Evolutionary conservation across 164 flowering plant genomes (phyloP).

Genomic region (Magnolia sinica): DNA sequence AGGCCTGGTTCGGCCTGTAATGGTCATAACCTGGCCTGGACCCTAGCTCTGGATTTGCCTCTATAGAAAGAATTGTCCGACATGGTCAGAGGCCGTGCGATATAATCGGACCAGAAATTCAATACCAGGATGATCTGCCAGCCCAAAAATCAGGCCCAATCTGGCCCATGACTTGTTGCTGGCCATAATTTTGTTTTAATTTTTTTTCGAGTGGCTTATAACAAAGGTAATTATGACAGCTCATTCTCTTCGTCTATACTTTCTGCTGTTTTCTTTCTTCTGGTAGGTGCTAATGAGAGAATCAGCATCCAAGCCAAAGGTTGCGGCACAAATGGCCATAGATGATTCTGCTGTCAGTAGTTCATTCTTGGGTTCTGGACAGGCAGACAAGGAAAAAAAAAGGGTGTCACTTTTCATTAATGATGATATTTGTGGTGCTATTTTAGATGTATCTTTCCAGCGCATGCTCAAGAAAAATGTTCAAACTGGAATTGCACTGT

Average conservation of each 20-base stretch:
- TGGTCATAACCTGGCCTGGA: not conserved
- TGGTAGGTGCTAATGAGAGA: constrained; percentile 76
- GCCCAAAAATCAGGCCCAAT: not conserved
- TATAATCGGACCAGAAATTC: not conserved
- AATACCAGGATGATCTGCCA: not conserved
- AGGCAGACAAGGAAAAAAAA: constrained; percentile 54
- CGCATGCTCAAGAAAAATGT: constrained; percentile 74
- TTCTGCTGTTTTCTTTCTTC: not conserved
- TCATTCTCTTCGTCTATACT: constrained; percentile 3
- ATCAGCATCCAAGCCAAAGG: constrained; percentile 62
- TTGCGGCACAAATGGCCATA: constrained; percentile 32
- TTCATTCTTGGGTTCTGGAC: constrained; percentile 30
- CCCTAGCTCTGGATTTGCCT: not conserved
- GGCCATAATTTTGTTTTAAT: not conserved
- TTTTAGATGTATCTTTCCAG: constrained; percentile 68
- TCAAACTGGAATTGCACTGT: constrained; percentile 34
- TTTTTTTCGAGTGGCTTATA: not conserved
- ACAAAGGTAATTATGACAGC: not conserved
- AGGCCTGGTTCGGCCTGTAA: not conserved
- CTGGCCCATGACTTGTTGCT: not conserved
- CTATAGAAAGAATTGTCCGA: not conserved
- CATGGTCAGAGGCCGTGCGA: not conserved
- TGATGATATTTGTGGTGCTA: constrained; percentile 64
- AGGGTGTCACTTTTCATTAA: constrained; percentile 40
- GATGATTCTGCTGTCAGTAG: constrained; percentile 31